Evolutionary conservation across 768 basidiomycete species (phyloP), one percentile per base, ranked within the genome.

Genomic region (Lentinula sp.): DNA sequence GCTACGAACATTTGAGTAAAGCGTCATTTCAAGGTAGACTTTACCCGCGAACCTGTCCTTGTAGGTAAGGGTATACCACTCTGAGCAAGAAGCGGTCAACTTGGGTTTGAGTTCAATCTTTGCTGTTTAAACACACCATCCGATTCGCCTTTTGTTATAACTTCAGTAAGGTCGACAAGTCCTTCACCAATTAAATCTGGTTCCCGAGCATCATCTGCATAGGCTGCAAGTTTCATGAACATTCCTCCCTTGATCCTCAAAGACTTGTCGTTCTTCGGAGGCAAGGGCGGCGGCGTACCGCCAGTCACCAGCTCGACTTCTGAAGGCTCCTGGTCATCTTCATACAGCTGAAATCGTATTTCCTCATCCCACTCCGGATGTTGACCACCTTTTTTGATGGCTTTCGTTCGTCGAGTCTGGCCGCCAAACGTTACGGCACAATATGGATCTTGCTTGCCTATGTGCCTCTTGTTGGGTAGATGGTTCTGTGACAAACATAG

Each of bases 301-400:
- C 79, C 73, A 31, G 66, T 72, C 28, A 67, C 73, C 51, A 67
- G 66, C 8, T 73, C 74, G 56, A 75, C 75, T 64, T 77, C 74
- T 40, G 79, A 76, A 45, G 78, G 73, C n/a, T 78, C 76, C 65
- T 81, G 84, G 34, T 83, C 79, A 64, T 93, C 93, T 69, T 98
- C 95, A 64, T 80, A 84, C 49, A 99, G 78, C 28, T 88, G 87
- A 74, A 98, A 98, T 46, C 97, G 88, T 68, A 98, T 79, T 75
- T 99, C 97, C 68, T 97, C 95, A 70, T 99, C 97, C 95, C 97
- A 99, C 75, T 94, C 94, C 5, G 97, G 97, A 72, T 97, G 95
- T 71, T 99, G 97, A 16, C 97, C 97, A 54, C 97, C 97, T 34
- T 93, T 88, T 71, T 92, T 95, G 71, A 98, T 89, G n/a, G 93